phyloP scores from a whole-genome alignment of 805 yeast genomes.

The Wickerhamiella kurtzmanii region DNA sequence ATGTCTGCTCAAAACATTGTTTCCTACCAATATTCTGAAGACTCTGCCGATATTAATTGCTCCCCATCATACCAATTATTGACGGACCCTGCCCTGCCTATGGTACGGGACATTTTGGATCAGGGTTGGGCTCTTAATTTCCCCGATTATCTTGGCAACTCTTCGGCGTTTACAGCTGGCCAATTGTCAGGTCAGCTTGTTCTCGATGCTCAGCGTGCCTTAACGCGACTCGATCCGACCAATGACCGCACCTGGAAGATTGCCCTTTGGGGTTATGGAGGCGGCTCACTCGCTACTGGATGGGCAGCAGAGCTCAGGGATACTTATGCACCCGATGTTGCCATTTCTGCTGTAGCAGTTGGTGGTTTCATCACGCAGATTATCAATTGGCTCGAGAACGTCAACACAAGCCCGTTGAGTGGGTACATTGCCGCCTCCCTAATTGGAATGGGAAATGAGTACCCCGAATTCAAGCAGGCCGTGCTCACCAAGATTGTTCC shows the following conservation, averaged over 20 bases:
- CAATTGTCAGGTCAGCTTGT: conserved; percentile 18
- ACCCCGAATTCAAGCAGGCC: conserved; percentile 16
- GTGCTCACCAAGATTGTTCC: conserved; percentile 8
- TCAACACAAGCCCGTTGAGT: conserved; percentile 17
- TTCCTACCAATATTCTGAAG: conserved; percentile 19
- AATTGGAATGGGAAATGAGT: conserved; percentile 20
- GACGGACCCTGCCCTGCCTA: conserved; percentile 8
- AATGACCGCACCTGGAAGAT: conserved; percentile 6
- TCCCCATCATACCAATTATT: conserved; percentile 17
- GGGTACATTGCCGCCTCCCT: conserved; percentile 20
- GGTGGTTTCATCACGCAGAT: conserved; percentile 19
- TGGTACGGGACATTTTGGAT: conserved; percentile 11
- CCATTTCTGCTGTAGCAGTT: conserved; percentile 14
- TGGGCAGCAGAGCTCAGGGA: conserved; percentile 17
- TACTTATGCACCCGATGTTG: conserved; percentile 19
- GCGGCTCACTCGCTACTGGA: conserved; percentile 18
- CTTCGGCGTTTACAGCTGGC: conserved; percentile 18
- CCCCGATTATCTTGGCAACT: conserved; percentile 20
- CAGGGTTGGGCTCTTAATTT: conserved; percentile 16
- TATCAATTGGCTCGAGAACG: conserved; percentile 9
- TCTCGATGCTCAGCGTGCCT: conserved; percentile 23
- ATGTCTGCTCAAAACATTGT: conserved; percentile 7
- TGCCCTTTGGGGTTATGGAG: conserved; percentile 22
- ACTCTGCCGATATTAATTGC: conserved; percentile 16
- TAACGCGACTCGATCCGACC: conserved; percentile 8